A percentile compares a stretch with the other conserved stretches of the same genome.
Conservation (phyloP, 139 green algal genomes). For the Micractinium sp. region DNA sequence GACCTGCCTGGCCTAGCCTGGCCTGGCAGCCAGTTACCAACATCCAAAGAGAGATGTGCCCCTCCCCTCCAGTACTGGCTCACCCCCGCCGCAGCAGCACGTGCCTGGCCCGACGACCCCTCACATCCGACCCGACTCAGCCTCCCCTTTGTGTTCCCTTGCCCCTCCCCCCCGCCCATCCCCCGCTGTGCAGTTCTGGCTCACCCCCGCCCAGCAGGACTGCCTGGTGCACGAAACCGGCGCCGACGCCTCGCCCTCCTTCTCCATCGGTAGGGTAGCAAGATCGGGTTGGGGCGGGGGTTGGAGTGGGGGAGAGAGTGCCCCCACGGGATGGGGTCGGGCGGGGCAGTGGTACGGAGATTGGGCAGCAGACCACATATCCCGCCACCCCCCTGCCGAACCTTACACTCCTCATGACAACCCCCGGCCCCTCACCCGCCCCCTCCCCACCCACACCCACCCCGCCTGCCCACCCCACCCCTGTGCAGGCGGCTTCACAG, state of each 20-base stretch:
- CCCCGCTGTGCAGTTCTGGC: constrained; percentile 18
- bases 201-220: constrained; percentile 31
- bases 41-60: background rate
- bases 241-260: constrained; percentile 35
- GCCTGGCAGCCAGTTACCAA: background rate
- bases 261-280: background rate
- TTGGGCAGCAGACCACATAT: no score
- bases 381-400: no score
- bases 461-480: no score
- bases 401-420: no score
- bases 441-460: no score
- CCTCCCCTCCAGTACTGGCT: background rate
- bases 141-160: background rate
- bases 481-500: constrained; percentile 6
- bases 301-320: no score
- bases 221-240: constrained; percentile 34
- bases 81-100: background rate
- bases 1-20: no score
- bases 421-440: no score
- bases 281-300: no score
- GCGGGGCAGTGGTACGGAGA: no score
- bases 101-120: no score
- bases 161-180: background rate
- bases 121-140: background rate
- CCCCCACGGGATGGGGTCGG: no score